Percentiles rank a stretch among this genome's conserved stretches.
These are phyloP conservation scores for Pezicula rhizophila DNA, from an alignment of 2,329 filamentous ascomycete genomes.

Conservation along the genomic window DNA sequence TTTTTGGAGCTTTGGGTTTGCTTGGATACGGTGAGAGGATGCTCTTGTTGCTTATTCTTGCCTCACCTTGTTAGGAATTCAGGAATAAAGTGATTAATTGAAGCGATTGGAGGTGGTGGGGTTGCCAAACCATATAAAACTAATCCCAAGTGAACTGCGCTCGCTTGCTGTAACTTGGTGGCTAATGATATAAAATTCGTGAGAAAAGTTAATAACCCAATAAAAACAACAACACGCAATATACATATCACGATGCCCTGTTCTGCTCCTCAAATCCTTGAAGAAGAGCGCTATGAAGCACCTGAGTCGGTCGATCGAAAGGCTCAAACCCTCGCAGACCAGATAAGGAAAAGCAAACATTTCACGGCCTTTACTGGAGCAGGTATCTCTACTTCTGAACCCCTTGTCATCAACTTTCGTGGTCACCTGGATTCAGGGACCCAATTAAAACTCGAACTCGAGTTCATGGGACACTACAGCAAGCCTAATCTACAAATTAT, in stretches of 20 bases:
- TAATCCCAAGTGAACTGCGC: no score
- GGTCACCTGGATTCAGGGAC: conserved; percentile 18
- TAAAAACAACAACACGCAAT: no score
- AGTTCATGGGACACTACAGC: conserved; percentile 42
- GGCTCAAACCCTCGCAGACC: conserved; percentile 29
- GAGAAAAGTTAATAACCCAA: no score
- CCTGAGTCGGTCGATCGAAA: conserved; percentile 29
- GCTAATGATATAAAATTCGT: no score
- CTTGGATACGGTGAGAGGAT: no score
- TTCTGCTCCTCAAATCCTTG: conserved; percentile 16
- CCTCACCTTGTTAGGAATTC: no score
- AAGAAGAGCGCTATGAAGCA: conserved; percentile 24
- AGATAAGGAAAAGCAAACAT: conserved; percentile 37
- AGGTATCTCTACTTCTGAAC: conserved; percentile 41
- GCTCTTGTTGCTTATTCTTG: no score
- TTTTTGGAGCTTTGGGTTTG: no score
- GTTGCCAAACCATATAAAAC: no score
- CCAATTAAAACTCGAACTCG: conserved; percentile 32
- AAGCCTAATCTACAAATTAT: conserved; percentile 34
- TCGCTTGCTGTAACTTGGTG: no score
- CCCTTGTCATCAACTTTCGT: conserved; percentile 32
- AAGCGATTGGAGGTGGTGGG: no score
- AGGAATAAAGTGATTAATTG: no score
- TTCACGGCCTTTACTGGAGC: conserved; percentile 42
- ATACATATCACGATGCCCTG: conserved; percentile 9